These are phyloP conservation scores for Lathyrus sativus DNA, from an alignment of 306 rosid genomes.

Conservation along the genomic window DNA sequence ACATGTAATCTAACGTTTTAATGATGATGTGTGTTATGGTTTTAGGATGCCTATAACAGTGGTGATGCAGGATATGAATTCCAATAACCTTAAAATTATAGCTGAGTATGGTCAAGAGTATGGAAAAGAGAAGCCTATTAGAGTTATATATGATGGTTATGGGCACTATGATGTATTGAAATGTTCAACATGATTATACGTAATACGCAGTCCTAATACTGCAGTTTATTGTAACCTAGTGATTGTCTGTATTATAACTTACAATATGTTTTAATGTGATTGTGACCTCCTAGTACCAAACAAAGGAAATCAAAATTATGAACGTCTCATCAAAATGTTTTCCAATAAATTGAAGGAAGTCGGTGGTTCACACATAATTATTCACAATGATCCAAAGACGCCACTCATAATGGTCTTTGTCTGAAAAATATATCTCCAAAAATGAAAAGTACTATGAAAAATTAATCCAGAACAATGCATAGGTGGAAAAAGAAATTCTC, in stretches of 20 bases:
- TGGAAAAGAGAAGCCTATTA: constrained; percentile 65
- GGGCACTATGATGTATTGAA: constrained; percentile 79
- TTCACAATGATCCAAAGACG: too few species aligned
- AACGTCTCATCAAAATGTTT: neutral
- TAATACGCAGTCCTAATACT: neutral
- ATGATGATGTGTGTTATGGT: constrained; percentile 32
- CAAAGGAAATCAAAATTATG: neutral
- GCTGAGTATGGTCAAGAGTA: constrained; percentile 88
- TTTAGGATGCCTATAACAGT: constrained; percentile 88
- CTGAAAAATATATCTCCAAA: too few species aligned
- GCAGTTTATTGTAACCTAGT: neutral
- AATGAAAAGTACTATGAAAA: too few species aligned
- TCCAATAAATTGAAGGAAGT: too few species aligned
- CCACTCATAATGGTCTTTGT: too few species aligned
- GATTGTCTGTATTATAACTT: neutral
- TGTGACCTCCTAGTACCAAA: neutral
- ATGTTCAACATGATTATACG: neutral
- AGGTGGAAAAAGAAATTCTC: too few species aligned
- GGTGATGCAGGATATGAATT: constrained; percentile 56
- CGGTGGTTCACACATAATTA: too few species aligned
- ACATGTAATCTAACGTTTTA: constrained; percentile 26
- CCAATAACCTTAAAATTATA: constrained; percentile 50
- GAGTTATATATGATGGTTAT: constrained; percentile 67
- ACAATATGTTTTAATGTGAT: neutral
- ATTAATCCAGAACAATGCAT: too few species aligned